A percentile compares a stretch with the other conserved stretches of the same genome.
Evolutionary conservation across 345 rosid species (phyloP).

Genomic region (Citrus trifoliata): DNA sequence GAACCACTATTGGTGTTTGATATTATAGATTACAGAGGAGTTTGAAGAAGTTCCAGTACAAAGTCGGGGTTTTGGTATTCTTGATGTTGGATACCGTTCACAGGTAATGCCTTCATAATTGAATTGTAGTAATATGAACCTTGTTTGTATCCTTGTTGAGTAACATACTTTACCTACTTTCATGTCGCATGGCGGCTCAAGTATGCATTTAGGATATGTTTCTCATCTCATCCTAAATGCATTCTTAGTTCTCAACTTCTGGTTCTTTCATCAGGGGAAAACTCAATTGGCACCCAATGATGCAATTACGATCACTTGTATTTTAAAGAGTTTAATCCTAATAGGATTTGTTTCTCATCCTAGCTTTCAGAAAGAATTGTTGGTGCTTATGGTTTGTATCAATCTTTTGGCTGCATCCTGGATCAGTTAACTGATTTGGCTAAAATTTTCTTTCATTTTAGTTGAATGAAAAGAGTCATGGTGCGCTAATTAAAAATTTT

Average conservation of each 20-base stretch:
- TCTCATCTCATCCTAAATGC: not conserved
- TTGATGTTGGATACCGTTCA: slow-evolving; percentile 92
- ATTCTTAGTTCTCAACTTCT: not conserved
- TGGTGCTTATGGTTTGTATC: not conserved
- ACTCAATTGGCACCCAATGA: not conserved
- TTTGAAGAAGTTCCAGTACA: slow-evolving; percentile 87
- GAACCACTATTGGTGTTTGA: not conserved
- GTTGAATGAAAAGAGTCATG: not conserved
- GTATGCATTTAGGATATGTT: not conserved
- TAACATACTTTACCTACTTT: not conserved
- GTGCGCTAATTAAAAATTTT: not conserved
- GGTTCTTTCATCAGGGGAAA: not conserved
- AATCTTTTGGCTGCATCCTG: not conserved
- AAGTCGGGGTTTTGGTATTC: slow-evolving; percentile 96
- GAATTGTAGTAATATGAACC: not conserved
- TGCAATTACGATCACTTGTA: not conserved
- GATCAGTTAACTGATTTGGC: not conserved
- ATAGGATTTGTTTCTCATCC: not conserved
- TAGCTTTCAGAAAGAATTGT: not conserved
- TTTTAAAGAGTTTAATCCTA: not conserved
- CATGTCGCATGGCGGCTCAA: not conserved
- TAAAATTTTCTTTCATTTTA: not conserved
- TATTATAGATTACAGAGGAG: slow-evolving; percentile 64
- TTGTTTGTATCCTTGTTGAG: not conserved
- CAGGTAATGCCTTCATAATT: slow-evolving; percentile 38